These are phyloP conservation scores for Talaromyces sp. DNA, from an alignment of 2,329 filamentous ascomycete species.

Conservation along the genomic window DNA sequence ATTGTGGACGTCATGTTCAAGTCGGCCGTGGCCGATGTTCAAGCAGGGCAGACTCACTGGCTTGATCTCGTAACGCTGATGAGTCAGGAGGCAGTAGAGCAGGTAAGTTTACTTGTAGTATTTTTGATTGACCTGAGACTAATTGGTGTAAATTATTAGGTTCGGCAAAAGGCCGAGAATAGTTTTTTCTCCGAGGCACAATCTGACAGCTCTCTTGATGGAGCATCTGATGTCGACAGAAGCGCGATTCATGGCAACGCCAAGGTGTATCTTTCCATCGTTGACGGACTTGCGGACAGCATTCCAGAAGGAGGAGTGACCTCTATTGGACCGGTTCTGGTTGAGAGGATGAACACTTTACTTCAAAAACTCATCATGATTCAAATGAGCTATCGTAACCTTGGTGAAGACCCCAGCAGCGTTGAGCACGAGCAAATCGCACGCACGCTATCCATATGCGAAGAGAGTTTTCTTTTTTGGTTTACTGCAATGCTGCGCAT, in stretches of 20 bases:
- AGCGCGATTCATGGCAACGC: slow-evolving; percentile 24
- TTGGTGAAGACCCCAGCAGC: slow-evolving; percentile 14
- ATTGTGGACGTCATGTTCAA: slow-evolving; percentile 38
- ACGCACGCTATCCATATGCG: slow-evolving; percentile 19
- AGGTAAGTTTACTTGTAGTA: slow-evolving; percentile 18
- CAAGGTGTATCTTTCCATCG: slow-evolving; percentile 32
- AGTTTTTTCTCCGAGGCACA: slow-evolving; percentile 32
- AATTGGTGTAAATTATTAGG: slow-evolving; percentile 20
- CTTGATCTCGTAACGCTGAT: slow-evolving; percentile 34
- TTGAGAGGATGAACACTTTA: slow-evolving; percentile 36
- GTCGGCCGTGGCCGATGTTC: slow-evolving; percentile 30
- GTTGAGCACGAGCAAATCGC: slow-evolving; percentile 11
- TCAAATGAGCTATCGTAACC: slow-evolving; percentile 20
- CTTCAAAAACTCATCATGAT: slow-evolving; percentile 31
- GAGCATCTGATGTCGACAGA: slow-evolving; percentile 11
- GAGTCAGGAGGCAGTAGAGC: slow-evolving; percentile 31
- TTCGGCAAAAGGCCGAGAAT: slow-evolving; percentile 37
- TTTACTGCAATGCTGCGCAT: slow-evolving; percentile 37
- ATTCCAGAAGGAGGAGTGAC: slow-evolving; percentile 29
- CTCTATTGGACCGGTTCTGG: slow-evolving; percentile 26
- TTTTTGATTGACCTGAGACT: background rate
- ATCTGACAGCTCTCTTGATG: slow-evolving; percentile 19
- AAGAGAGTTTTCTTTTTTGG: slow-evolving; percentile 33
- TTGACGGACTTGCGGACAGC: slow-evolving; percentile 33
- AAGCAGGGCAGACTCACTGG: slow-evolving; percentile 31